These are phyloP conservation scores for Fusarium heterosporum DNA, from an alignment of 2,329 filamentous ascomycete genomes.

Conservation along the genomic window DNA sequence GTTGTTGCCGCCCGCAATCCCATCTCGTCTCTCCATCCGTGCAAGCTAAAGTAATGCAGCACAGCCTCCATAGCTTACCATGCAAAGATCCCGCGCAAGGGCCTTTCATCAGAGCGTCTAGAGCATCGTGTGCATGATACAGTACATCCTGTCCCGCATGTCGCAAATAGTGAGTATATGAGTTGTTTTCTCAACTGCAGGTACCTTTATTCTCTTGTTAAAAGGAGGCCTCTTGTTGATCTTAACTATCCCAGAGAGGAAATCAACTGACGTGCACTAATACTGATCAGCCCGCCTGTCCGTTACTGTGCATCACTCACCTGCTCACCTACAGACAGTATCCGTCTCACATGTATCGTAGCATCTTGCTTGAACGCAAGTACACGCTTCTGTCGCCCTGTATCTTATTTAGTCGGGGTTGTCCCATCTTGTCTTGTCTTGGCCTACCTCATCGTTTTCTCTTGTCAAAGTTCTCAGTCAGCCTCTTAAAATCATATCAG, in stretches of 20 bases:
- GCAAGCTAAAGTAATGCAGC: conserved; percentile 19
- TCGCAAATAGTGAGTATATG: conserved; percentile 13
- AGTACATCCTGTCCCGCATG: not conserved
- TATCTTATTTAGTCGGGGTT: conserved; percentile 6
- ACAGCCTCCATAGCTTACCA: conserved; percentile 22
- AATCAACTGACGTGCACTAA: conserved; percentile 28
- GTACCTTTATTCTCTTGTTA: conserved; percentile 3
- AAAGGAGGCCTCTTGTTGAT: conserved; percentile 34
- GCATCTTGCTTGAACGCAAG: not conserved
- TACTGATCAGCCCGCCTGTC: conserved; percentile 13
- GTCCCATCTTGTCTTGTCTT: conserved; percentile 2
- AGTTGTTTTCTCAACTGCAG: conserved; percentile 30
- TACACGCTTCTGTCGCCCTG: not conserved
- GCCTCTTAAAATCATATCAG: not conserved
- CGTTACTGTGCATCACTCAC: conserved; percentile 3
- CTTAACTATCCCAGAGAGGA: conserved; percentile 27
- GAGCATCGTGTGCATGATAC: conserved; percentile 4
- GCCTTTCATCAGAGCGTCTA: conserved; percentile 15
- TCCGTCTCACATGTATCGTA: not conserved
- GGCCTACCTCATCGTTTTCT: conserved; percentile 3
- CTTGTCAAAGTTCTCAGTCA: not conserved
- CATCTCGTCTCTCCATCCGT: conserved; percentile 24
- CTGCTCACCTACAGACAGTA: not conserved
- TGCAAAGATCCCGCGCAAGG: conserved; percentile 23
- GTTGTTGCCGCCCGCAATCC: conserved; percentile 22